These are phyloP conservation scores for Mucor piriformis DNA, from an alignment of 371 early-diverging fungal genomes.

Conservation along the genomic window DNA sequence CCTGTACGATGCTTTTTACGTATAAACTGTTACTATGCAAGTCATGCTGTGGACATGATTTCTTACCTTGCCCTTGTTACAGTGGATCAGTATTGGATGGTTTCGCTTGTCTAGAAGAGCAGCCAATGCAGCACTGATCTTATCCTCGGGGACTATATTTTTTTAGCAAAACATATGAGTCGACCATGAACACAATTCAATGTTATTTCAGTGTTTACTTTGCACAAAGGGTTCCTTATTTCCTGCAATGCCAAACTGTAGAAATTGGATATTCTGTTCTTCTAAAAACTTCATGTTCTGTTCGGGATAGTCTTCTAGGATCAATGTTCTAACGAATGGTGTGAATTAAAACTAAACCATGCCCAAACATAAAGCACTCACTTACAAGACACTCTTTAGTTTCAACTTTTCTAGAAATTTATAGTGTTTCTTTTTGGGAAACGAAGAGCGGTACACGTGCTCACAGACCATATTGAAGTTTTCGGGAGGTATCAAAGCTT, in stretches of 20 bases:
- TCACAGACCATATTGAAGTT: conserved; percentile 94
- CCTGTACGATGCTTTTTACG: conserved; percentile 93
- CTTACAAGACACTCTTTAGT: conserved; percentile 86
- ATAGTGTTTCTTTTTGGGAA: conserved; percentile 90
- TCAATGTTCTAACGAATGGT: conserved; percentile 67
- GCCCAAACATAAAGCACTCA: not conserved
- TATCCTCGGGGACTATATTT: conserved; percentile 81
- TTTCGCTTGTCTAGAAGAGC: conserved; percentile 85
- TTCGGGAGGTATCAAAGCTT: conserved; percentile 83
- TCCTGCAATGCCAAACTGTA: conserved; percentile 96
- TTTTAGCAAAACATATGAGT: not conserved
- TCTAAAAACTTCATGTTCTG: conserved; percentile 88
- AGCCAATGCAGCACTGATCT: conserved; percentile 85
- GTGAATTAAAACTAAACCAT: not conserved
- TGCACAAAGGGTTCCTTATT: conserved; percentile 99
- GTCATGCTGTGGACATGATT: not conserved
- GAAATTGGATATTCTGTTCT: conserved; percentile 80
- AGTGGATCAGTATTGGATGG: conserved; percentile 94
- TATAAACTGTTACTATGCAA: not conserved
- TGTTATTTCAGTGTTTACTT: conserved; percentile 63
- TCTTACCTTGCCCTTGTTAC: conserved; percentile 96
- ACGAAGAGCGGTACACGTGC: conserved; percentile 90
- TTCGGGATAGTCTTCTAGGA: conserved; percentile 94
- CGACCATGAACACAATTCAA: not conserved
- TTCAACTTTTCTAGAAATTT: conserved; percentile 88